phyloP scores from a whole-genome alignment of 2,329 filamentous ascomycete species.

The Coniochaeta ligniaria region DNA sequence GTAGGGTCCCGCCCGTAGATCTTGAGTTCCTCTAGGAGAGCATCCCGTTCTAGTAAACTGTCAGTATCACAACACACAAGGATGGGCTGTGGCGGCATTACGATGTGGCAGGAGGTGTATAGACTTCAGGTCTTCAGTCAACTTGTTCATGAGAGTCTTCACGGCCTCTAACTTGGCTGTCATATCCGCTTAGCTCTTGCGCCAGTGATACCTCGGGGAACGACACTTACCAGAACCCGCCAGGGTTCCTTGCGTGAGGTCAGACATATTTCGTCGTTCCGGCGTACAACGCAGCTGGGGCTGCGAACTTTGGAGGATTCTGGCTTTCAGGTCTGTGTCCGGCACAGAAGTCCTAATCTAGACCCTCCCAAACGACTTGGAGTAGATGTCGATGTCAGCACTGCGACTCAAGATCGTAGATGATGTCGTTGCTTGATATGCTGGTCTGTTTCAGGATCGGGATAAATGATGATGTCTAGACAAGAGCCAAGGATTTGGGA shows the following conservation, averaged over 20 bases:
- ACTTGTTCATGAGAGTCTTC: slow-evolving; percentile 51
- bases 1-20: slow-evolving; percentile 65
- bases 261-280: neutral
- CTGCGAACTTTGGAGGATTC: neutral
- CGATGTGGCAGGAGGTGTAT: slow-evolving; percentile 51
- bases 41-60: slow-evolving; percentile 48
- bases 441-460: neutral
- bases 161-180: slow-evolving; percentile 64
- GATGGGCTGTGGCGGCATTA: slow-evolving; percentile 28
- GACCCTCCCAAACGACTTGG: neutral
- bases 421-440: neutral
- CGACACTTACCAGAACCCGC: slow-evolving; percentile 33
- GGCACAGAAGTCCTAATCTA: neutral
- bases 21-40: slow-evolving; percentile 63
- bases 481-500: no score
- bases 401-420: neutral
- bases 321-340: neutral
- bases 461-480: no score
- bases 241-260: slow-evolving; percentile 20
- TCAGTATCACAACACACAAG: slow-evolving; percentile 7
- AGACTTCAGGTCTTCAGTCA: slow-evolving; percentile 56
- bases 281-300: neutral
- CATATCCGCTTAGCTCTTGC: neutral
- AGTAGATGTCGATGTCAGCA: no score
- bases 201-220: neutral